phyloP scores from a whole-genome alignment of 371 early-diverging fungal genomes.

The Mortierella sp. region DNA sequence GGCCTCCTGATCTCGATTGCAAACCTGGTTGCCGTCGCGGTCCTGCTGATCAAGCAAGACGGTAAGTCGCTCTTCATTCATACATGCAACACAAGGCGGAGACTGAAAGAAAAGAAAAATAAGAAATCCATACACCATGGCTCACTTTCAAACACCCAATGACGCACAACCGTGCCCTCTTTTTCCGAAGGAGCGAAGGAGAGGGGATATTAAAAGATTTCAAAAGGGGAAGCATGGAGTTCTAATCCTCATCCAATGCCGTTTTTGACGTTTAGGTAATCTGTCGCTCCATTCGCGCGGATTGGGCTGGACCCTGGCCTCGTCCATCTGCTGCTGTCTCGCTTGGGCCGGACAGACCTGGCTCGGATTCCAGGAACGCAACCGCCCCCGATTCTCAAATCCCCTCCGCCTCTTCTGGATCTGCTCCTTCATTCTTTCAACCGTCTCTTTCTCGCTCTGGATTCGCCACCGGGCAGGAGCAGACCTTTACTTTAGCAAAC shows the following conservation, averaged over 20 bases:
- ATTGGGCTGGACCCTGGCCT: conserved; percentile 29
- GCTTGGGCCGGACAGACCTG: conserved; percentile 40
- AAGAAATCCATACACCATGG: background rate
- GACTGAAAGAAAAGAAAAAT: conserved; percentile 7
- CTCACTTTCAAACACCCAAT: background rate
- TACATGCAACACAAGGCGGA: background rate
- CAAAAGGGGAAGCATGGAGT: background rate
- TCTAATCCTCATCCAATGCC: conserved; percentile 1
- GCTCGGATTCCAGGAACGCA: conserved; percentile 32
- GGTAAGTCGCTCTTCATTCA: conserved; percentile 19
- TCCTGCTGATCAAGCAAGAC: conserved; percentile 21
- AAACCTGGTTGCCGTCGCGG: conserved; percentile 21
- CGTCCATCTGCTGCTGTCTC: conserved; percentile 33
- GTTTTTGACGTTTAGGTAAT: conserved; percentile 16
- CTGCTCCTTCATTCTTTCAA: conserved; percentile 32
- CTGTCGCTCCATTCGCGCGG: background rate
- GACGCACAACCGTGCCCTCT: conserved; percentile 12
- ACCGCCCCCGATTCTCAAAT: conserved; percentile 20
- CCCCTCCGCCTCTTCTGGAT: conserved; percentile 42
- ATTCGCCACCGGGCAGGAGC: background rate
- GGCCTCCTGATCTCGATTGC: conserved; percentile 43
- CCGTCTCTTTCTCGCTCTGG: conserved; percentile 38
- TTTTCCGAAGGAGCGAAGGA: background rate
- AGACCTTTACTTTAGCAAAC: background rate
- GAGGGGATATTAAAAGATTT: background rate